phyloP scores from a whole-genome alignment of 2,329 filamentous ascomycete species.

The Fusarium proliferatum region DNA sequence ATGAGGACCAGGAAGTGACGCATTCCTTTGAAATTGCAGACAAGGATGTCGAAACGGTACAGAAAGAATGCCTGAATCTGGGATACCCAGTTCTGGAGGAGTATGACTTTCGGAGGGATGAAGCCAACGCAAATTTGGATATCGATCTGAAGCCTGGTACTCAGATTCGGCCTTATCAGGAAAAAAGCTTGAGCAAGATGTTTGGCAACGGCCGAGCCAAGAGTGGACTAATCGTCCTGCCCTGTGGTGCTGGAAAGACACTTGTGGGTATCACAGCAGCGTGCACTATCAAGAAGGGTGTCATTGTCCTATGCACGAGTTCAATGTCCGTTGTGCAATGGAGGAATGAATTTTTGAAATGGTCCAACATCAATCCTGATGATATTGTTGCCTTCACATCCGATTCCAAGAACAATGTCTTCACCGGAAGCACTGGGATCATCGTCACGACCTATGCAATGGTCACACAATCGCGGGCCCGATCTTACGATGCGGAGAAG shows the following conservation, averaged over 20 bases:
- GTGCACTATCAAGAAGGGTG: constrained; percentile 96
- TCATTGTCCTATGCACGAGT: constrained; percentile 94
- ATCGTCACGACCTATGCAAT: constrained; percentile 99
- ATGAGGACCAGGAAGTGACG: constrained; percentile 87
- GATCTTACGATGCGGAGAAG: constrained; percentile 92
- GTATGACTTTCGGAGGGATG: constrained; percentile 95
- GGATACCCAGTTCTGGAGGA: constrained; percentile 92
- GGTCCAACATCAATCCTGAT: constrained; percentile 93
- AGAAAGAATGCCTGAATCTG: constrained; percentile 88
- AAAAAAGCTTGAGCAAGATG: constrained; percentile 98
- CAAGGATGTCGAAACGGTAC: constrained; percentile 83
- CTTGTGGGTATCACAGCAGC: constrained; percentile 98
- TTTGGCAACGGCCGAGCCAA: constrained; percentile 98
- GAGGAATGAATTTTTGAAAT: constrained; percentile 96
- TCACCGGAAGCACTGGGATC: constrained; percentile 90
- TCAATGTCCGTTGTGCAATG: constrained; percentile 99
- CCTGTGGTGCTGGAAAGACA: constrained; percentile 96
- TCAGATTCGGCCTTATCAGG: constrained; percentile 93
- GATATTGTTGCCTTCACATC: constrained; percentile 96
- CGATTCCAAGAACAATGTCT: constrained; percentile 82
- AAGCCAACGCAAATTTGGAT: constrained; percentile 87
- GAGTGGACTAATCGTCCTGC: constrained; percentile 96
- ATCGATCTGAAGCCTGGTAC: constrained; percentile 92
- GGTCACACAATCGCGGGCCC: constrained; percentile 90
- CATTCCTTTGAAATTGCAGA: constrained; percentile 94